Evolutionary conservation across 306 rosid genomes (phyloP).

Genomic region (Quercus engelmannii): DNA sequence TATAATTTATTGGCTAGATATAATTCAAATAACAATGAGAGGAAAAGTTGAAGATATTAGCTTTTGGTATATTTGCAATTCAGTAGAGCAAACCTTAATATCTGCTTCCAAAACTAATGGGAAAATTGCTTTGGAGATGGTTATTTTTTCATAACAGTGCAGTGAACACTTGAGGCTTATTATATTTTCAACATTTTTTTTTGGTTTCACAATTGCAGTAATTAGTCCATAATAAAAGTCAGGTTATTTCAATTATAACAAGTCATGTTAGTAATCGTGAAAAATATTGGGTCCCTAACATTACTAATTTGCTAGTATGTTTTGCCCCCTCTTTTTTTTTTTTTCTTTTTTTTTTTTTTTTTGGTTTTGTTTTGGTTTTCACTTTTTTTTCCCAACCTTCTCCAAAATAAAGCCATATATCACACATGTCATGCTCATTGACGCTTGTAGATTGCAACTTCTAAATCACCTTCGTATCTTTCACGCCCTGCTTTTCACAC

Average conservation of each 20-base stretch:
- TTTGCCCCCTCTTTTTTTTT: no score
- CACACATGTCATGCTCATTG: neutral
- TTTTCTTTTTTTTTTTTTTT: no score
- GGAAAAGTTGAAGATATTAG: neutral
- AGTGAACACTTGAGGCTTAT: conserved; percentile 16
- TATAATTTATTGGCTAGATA: neutral
- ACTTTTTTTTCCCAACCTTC: no score
- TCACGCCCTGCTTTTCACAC: neutral
- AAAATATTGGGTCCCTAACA: no score
- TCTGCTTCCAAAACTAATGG: conserved; percentile 15
- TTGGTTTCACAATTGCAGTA: no score
- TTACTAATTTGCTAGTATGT: no score
- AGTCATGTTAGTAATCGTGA: no score
- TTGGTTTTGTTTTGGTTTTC: no score
- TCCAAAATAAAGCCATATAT: neutral
- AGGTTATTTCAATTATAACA: no score
- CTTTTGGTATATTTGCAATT: neutral
- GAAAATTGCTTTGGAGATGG: conserved; percentile 30
- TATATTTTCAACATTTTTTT: neutral
- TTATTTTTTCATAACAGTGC: neutral
- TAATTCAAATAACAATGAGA: neutral
- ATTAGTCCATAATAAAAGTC: no score
- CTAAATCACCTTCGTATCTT: neutral
- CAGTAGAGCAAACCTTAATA: conserved; percentile 13
- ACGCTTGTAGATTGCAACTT: neutral